phyloP scores from a whole-genome alignment of 2,329 filamentous ascomycete genomes.

The Knufia fluminis region DNA sequence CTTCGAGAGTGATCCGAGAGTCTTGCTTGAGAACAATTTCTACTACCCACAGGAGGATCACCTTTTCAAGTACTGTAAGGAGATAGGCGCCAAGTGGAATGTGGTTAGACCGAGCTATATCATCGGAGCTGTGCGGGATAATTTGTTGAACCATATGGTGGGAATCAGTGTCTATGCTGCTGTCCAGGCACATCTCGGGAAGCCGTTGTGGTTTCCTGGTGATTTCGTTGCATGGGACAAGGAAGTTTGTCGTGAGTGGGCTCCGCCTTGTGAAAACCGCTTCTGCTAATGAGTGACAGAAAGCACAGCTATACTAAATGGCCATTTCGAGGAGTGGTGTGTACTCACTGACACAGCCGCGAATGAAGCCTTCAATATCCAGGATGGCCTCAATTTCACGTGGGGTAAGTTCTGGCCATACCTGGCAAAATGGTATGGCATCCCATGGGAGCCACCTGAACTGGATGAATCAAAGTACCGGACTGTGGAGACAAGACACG shows the following conservation, averaged over 20 bases:
- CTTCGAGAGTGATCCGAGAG: slow-evolving; percentile 38
- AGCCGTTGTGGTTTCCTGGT: slow-evolving; percentile 36
- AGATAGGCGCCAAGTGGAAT: slow-evolving; percentile 34
- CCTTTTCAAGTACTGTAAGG: slow-evolving; percentile 35
- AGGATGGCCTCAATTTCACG: slow-evolving; percentile 37
- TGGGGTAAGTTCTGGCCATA: slow-evolving; percentile 42
- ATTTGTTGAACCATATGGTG: slow-evolving; percentile 41
- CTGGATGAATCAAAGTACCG: slow-evolving; percentile 16
- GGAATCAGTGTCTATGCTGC: slow-evolving; percentile 42
- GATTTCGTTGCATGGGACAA: slow-evolving; percentile 38
- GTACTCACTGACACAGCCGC: slow-evolving; percentile 32
- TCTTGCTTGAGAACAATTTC: slow-evolving; percentile 41
- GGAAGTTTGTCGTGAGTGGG: slow-evolving; percentile 11
- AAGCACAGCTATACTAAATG: slow-evolving; percentile 39
- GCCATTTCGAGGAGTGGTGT: slow-evolving; percentile 42
- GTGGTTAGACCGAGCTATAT: slow-evolving; percentile 41
- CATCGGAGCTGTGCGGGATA: slow-evolving; percentile 40
- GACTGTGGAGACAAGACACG: slow-evolving; percentile 16
- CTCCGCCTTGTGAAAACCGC: too few species aligned
- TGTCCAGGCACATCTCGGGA: slow-evolving; percentile 35
- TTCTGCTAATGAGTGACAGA: too few species aligned
- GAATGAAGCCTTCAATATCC: slow-evolving; percentile 42
- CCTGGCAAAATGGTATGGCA: slow-evolving; percentile 37
- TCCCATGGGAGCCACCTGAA: slow-evolving; percentile 29
- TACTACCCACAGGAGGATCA: slow-evolving; percentile 47